Base-by-base conservation (phyloP, 177 flowering plant species). In the Vitis hybrid region DNA sequence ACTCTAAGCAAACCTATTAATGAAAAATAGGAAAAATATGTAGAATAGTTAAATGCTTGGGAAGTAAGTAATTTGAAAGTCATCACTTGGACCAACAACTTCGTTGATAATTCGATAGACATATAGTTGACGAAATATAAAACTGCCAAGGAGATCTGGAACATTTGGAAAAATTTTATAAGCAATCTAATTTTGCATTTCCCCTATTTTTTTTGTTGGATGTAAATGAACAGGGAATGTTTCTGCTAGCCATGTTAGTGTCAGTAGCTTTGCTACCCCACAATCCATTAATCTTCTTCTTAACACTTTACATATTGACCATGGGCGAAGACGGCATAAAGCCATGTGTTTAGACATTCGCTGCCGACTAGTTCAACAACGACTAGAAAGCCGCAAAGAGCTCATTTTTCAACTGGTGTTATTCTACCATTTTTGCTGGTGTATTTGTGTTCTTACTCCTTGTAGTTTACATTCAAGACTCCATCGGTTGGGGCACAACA, bases 361-460 rank as follows among this genome's bases (percentile, higher is more conserved):
- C 89, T 0, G 94, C 92, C 1, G 94, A 90, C 53, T 92, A 90
- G 68, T 88, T 88, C 65, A 89, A 82, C 32, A 84, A 82, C 63
- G 64, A 71, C 11, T 24, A 86, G 74, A 82, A 67, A 71, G 71
- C 52, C 50, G 81, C 79, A 53, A 91, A 85, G 78, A 79, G 81
- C 67, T 89, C 95, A 0, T 89, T 89, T 78, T 89, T 91, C 81
- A 89, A 91, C 59, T 91, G 91, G 93, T 91, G 90, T 90, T 87
- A 81, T 66, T 73, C 83, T 17, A 88, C 87, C 6, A 72, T 88
- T 0, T 82, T 74, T 2, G 1, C 57, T 13, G 93, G 88, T 3
- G 71, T 83, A 15, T 53, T 80, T 1, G 9, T 61, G 0, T 83
- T 84, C 20, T 46, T 78, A 1, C 48, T 85, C 14, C 30, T 80